Conservation (phyloP, 192 early-diverging fungal genomes). For the Gigaspora rosea region DNA sequence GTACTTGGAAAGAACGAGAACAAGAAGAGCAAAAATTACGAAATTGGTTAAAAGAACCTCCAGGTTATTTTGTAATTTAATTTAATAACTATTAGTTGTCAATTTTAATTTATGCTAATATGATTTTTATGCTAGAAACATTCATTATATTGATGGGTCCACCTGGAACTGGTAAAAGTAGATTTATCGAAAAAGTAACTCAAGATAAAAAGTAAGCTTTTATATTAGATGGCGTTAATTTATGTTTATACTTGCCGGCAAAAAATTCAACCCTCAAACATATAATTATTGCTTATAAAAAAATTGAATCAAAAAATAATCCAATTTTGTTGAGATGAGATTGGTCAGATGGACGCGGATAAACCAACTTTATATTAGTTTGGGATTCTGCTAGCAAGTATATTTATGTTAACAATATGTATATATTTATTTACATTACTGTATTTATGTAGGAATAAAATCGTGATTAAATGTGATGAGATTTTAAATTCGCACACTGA, state of each 20-base stretch:
- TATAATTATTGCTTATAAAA: too few species aligned
- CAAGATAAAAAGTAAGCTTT: conserved; percentile 56
- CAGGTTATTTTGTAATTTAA: conserved; percentile 42
- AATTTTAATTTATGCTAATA: neutral
- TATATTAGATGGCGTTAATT: neutral
- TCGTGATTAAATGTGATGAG: conserved; percentile 79
- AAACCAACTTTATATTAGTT: too few species aligned
- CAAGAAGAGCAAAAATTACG: conserved; percentile 57
- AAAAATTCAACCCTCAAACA: too few species aligned
- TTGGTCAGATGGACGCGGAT: too few species aligned
- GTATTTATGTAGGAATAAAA: conserved; percentile 50
- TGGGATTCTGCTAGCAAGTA: neutral
- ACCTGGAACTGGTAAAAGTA: conserved; percentile 78
- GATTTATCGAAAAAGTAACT: conserved; percentile 72
- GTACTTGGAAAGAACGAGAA: conserved; percentile 60
- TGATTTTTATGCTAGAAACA: conserved; percentile 54
- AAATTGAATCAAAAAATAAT: too few species aligned
- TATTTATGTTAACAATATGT: neutral
- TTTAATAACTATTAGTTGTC: neutral
- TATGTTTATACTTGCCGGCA: too few species aligned
- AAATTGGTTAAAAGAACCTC: conserved; percentile 57
- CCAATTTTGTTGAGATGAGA: too few species aligned
- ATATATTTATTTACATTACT: neutral
- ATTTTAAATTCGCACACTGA: conserved; percentile 73
- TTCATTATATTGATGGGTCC: conserved; percentile 86